phyloP scores from a whole-genome alignment of 768 basidiomycete genomes.

The Postia placenta region DNA sequence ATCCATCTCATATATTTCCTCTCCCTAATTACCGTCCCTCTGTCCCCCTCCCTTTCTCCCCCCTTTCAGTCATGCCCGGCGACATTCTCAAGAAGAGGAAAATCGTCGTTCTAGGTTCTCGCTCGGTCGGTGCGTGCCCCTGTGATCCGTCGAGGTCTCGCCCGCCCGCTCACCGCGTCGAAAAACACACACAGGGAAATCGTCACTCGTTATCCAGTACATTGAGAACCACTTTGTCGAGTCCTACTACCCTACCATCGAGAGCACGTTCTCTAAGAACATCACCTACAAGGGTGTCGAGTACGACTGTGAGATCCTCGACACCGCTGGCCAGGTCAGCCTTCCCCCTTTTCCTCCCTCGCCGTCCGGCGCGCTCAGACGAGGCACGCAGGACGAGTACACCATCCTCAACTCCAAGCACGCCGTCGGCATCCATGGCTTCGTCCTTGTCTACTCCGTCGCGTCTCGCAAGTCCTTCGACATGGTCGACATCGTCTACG shows the following conservation, averaged over 20 bases:
- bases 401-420: conserved; percentile 90
- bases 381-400: conserved; percentile 75
- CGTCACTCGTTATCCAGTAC: conserved; percentile 88
- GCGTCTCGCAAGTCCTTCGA: conserved; percentile 86
- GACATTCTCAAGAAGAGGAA: conserved; percentile 70
- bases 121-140: conserved; percentile 72
- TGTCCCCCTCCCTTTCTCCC: conserved; percentile 1
- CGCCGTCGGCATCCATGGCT: conserved; percentile 96
- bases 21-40: conserved; percentile 5
- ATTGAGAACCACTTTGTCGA: conserved; percentile 91
- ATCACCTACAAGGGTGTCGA: conserved; percentile 85
- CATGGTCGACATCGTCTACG: conserved; percentile 89
- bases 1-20: conserved; percentile 11
- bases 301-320: conserved; percentile 96
- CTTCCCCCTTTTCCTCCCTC: conserved; percentile 4
- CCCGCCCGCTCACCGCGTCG: conserved; percentile 4
- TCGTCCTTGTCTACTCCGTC: conserved; percentile 94
- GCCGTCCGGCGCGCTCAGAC: background rate
- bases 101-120: conserved; percentile 82
- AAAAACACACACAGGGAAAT: conserved; percentile 62
- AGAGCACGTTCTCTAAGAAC: conserved; percentile 79
- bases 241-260: conserved; percentile 93
- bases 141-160: conserved; percentile 6
- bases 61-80: conserved; percentile 24
- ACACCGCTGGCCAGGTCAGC: conserved; percentile 92